phyloP scores from a whole-genome alignment of 768 basidiomycete genomes.

The Kwoniella dejecticola region DNA sequence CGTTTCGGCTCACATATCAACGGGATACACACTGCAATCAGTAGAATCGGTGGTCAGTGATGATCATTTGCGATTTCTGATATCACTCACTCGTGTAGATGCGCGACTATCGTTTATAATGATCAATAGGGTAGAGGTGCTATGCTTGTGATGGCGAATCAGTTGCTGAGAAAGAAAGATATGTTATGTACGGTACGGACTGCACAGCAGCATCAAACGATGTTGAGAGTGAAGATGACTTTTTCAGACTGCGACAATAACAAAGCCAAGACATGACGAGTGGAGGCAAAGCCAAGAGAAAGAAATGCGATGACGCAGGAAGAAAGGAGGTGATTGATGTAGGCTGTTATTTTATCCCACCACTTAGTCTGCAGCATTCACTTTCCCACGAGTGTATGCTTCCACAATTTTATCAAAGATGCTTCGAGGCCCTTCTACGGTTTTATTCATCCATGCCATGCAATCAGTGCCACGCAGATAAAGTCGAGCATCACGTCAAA shows the following conservation, averaged over 20 bases:
- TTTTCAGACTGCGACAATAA: conserved; percentile 1
- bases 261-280: conserved; percentile 10
- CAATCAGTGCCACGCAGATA: neutral
- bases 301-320: neutral
- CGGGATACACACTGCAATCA: conserved; percentile 46
- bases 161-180: too few relatives aligned
- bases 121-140: too few relatives aligned
- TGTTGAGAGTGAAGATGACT: neutral
- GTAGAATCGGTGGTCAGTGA: neutral
- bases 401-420: neutral
- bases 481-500: neutral
- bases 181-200: too few relatives aligned
- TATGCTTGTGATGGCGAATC: too few relatives aligned
- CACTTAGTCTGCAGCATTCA: too few relatives aligned
- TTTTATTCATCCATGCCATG: neutral
- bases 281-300: conserved; percentile 6
- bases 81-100: too few relatives aligned
- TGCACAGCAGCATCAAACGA: too few relatives aligned
- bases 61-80: too few relatives aligned
- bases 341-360: too few relatives aligned
- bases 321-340: too few relatives aligned
- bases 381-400: neutral
- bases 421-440: conserved; percentile 10
- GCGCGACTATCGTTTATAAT: too few relatives aligned
- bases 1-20: conserved; percentile 48